Evolutionary conservation across 257 asterid genomes (phyloP).

Genomic region (Echium plantagineum): DNA sequence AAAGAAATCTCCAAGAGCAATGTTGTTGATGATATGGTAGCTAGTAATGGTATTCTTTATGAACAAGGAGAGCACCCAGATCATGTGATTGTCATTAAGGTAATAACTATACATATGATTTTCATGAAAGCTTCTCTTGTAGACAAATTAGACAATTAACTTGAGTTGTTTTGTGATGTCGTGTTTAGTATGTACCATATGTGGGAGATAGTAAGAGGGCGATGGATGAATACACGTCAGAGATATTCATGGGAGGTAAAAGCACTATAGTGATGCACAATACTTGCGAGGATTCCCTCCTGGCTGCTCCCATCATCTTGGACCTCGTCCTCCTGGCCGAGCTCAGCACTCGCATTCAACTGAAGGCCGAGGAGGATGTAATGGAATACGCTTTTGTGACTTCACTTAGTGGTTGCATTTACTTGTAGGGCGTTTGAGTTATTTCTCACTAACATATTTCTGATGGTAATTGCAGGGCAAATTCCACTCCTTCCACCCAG

Average conservation of each 20-base stretch:
- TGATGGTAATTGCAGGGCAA: conserved; percentile 44
- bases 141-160: neutral
- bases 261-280: conserved; percentile 92
- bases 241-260: conserved; percentile 95
- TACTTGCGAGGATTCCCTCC: conserved; percentile 91
- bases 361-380: conserved; percentile 70
- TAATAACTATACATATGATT: conserved; percentile 5
- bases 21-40: conserved; percentile 98
- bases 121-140: neutral
- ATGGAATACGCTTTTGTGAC: neutral
- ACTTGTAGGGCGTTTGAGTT: neutral
- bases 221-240: conserved; percentile 97
- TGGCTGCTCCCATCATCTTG: conserved; percentile 91
- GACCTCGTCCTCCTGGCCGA: conserved; percentile 97
- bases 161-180: conserved; percentile 2
- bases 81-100: conserved; percentile 96
- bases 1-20: conserved; percentile 97
- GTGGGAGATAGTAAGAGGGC: conserved; percentile 99
- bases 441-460: too few relatives aligned
- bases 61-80: conserved; percentile 98
- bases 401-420: too few relatives aligned
- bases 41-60: conserved; percentile 88
- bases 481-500: conserved; percentile 94
- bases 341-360: conserved; percentile 85
- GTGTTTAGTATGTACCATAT: conserved; percentile 72